These are phyloP conservation scores for Acanthamoeba divionensis DNA, from an alignment of 208 protist genomes.

Conservation along the genomic window DNA sequence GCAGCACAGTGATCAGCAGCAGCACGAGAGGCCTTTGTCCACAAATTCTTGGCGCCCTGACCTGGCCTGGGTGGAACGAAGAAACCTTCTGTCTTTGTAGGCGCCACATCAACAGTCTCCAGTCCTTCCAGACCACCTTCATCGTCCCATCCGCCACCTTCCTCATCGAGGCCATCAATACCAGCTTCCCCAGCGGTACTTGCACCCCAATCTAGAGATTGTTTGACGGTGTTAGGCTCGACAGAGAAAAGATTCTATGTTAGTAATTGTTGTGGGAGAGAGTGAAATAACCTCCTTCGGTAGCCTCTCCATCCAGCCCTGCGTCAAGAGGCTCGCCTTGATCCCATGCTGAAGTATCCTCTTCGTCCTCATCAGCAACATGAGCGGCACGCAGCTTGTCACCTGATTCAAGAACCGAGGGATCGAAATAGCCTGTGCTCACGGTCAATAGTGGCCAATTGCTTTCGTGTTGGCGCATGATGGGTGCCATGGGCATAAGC, in stretches of 20 bases:
- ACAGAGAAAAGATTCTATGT: too few species aligned
- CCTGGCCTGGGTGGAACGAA: not conserved
- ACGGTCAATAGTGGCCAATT: conserved; percentile 85
- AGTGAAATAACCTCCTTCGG: too few species aligned
- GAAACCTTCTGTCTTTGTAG: not conserved
- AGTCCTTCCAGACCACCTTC: not conserved
- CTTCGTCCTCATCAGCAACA: not conserved
- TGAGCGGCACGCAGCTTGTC: conserved; percentile 68
- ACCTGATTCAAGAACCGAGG: not conserved
- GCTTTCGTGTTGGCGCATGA: conserved; percentile 65
- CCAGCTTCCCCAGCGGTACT: not conserved
- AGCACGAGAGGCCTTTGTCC: conserved; percentile 84
- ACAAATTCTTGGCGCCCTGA: conserved; percentile 60
- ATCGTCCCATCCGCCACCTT: conserved; percentile 23
- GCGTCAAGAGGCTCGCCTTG: not conserved
- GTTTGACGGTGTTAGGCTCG: too few species aligned
- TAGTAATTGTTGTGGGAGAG: too few species aligned
- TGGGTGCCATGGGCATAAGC: conserved; percentile 75
- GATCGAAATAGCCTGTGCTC: conserved; percentile 72
- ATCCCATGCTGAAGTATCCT: not conserved
- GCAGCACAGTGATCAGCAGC: conserved; percentile 93
- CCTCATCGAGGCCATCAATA: conserved; percentile 56
- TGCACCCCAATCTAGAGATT: too few species aligned
- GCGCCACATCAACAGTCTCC: not conserved
- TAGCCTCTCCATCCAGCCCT: not conserved